phyloP scores from a whole-genome alignment of 108 stramenopile species.

The Epipyxis sp. region DNA sequence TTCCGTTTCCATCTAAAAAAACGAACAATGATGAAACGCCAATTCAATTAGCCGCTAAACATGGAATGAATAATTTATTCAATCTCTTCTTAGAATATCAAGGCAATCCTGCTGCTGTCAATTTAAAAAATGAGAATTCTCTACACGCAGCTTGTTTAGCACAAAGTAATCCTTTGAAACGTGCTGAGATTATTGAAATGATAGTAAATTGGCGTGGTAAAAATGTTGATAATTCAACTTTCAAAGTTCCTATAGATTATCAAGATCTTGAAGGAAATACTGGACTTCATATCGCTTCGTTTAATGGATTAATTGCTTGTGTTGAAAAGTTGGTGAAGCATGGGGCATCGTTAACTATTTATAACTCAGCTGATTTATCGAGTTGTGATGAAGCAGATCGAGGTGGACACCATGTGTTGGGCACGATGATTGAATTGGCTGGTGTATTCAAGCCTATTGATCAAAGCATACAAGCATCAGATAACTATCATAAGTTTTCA shows the following conservation, averaged over 20 bases:
- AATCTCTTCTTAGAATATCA: not conserved
- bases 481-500: not conserved
- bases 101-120: not conserved
- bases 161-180: not conserved
- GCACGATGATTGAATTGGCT: not conserved
- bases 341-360: not conserved
- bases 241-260: not conserved
- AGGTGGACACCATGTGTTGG: not conserved
- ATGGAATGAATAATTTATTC: not conserved
- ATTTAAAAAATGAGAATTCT: constrained; percentile 1
- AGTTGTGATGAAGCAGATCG: not conserved
- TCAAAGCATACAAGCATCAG: not conserved
- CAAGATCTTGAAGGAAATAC: not conserved
- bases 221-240: not conserved
- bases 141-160: not conserved
- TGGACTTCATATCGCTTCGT: not conserved
- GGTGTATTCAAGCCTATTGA: not conserved
- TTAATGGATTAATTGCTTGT: not conserved
- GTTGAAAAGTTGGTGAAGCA: not conserved
- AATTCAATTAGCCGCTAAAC: not conserved
- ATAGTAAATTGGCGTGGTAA: not conserved
- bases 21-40: not conserved
- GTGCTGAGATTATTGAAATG: constrained; percentile 5
- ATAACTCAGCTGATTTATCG: not conserved
- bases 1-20: constrained; percentile 6